Conservation (phyloP, 176 grass and related monocot species). For the Elaeis guineensis region DNA sequence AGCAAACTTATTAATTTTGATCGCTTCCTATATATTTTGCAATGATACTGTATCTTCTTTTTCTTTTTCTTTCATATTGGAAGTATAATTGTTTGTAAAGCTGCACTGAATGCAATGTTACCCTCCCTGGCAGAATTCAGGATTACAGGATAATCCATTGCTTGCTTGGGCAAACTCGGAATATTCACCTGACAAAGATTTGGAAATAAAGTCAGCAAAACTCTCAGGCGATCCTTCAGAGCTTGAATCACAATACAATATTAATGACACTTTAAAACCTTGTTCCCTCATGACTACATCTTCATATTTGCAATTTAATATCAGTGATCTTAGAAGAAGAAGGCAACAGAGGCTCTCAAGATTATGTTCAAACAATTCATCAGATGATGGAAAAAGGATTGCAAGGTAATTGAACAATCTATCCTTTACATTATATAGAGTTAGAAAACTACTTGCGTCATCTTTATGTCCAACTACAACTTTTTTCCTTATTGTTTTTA, state of each 20-base stretch:
- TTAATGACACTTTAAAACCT: constrained; percentile 18
- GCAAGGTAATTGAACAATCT: constrained; percentile 30
- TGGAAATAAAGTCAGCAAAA: constrained; percentile 25
- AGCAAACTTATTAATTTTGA: too few relatives aligned
- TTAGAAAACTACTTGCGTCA: too few relatives aligned
- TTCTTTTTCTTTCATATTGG: neutral
- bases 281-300: constrained; percentile 40
- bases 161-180: constrained; percentile 9
- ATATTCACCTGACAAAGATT: constrained; percentile 23
- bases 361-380: constrained; percentile 29
- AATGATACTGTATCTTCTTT: neutral
- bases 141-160: constrained; percentile 11
- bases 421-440: too few relatives aligned
- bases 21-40: neutral
- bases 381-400: constrained; percentile 23
- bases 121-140: constrained; percentile 29
- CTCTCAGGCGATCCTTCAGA: constrained; percentile 24
- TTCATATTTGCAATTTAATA: constrained; percentile 50
- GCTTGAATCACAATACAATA: constrained; percentile 22
- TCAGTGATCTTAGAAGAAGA: constrained; percentile 70
- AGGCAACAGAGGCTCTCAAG: constrained; percentile 37
- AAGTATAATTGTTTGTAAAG: neutral
- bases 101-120: constrained; percentile 18
- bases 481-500: constrained; percentile 11
- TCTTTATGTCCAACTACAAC: too few relatives aligned